Evolutionary conservation across 352 stramenopile species (phyloP).

Genomic region (Globisporangium solare): DNA sequence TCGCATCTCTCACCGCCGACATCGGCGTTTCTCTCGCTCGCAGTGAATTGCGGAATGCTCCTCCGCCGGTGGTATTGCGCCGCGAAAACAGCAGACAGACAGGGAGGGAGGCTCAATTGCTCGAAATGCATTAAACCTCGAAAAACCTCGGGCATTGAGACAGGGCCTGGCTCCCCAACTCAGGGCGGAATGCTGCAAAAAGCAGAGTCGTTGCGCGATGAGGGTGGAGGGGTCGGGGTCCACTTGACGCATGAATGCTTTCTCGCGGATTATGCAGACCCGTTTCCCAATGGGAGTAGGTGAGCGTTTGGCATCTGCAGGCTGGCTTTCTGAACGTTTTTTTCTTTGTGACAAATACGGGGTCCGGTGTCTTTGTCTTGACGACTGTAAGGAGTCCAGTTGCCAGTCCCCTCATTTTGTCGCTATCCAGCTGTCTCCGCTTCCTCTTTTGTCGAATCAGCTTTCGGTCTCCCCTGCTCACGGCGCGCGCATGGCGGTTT

Average conservation of each 20-base stretch:
- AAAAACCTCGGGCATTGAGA: slow-evolving; percentile 8
- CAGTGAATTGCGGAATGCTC: neutral
- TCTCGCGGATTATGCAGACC: neutral
- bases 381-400: neutral
- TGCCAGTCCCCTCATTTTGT: neutral
- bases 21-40: too few relatives aligned
- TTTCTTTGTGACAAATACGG: neutral
- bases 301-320: neutral
- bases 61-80: neutral
- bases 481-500: too few relatives aligned
- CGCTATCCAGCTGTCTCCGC: too few relatives aligned
- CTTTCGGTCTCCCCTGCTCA: too few relatives aligned
- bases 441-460: too few relatives aligned
- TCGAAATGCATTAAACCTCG: neutral
- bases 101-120: neutral
- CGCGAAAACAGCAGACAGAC: neutral
- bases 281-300: slow-evolving; percentile 7
- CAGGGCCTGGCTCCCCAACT: slow-evolving; percentile 6
- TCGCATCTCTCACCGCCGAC: neutral
- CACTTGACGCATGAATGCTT: neutral
- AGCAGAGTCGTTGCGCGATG: neutral
- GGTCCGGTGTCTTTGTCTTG: slow-evolving; percentile 1
- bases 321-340: neutral
- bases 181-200: neutral
- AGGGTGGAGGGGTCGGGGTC: neutral